phyloP scores from a whole-genome alignment of 1,284 basidiomycete species.

The Marasmius sp. region DNA sequence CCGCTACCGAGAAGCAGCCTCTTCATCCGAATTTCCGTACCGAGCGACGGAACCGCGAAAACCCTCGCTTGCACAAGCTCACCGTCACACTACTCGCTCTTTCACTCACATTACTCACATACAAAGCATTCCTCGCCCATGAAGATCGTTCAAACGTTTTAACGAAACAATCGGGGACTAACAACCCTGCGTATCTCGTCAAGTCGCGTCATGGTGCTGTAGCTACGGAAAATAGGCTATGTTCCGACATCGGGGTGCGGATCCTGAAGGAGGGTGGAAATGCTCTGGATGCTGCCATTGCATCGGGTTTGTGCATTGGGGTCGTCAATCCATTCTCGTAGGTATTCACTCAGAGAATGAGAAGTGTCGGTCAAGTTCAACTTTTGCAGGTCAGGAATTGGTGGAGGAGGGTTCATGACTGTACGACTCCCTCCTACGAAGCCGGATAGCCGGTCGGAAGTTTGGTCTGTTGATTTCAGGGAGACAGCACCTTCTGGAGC shows the following conservation, averaged over 20 bases:
- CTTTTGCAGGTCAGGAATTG: constrained; percentile 10
- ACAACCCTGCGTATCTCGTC: neutral
- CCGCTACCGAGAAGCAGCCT: neutral
- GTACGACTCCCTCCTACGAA: constrained; percentile 34
- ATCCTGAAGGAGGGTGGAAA: constrained; percentile 51
- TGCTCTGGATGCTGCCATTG: constrained; percentile 58
- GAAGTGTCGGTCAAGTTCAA: neutral
- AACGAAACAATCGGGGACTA: neutral
- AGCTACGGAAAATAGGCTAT: constrained; percentile 21
- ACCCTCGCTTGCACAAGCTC: neutral
- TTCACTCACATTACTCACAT: neutral
- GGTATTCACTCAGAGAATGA: constrained; percentile 14
- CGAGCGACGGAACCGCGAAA: neutral
- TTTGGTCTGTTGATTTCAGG: constrained; percentile 49
- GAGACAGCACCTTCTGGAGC: constrained; percentile 47
- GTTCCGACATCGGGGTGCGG: constrained; percentile 43
- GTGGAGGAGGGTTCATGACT: constrained; percentile 34
- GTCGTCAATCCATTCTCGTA: constrained; percentile 20
- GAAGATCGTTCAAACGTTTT: neutral
- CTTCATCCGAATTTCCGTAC: neutral
- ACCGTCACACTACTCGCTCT: neutral
- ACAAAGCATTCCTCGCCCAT: neutral
- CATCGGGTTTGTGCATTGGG: constrained; percentile 56
- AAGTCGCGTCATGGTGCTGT: constrained; percentile 21
- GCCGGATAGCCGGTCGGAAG: constrained; percentile 14